phyloP scores from a whole-genome alignment of 1,139 yeast species.

The Yamadazyma atlantica region DNA sequence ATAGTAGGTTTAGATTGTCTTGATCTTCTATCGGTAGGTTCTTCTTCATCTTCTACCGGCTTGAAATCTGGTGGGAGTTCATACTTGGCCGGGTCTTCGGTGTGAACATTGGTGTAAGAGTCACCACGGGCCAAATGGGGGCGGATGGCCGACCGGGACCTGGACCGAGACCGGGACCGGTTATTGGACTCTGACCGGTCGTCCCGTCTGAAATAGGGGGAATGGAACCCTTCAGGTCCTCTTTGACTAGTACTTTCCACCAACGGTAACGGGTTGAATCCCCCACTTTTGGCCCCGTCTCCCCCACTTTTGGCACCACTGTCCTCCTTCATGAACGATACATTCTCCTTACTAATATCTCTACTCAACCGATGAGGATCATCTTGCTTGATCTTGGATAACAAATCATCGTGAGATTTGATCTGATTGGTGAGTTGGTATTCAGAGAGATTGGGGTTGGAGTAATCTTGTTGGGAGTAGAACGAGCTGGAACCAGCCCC shows the following conservation, averaged over 20 bases:
- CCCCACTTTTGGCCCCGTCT: neutral
- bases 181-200: slow-evolving; percentile 27
- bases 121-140: slow-evolving; percentile 71
- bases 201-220: slow-evolving; percentile 48
- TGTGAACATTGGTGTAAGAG: slow-evolving; percentile 52
- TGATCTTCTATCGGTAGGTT: slow-evolving; percentile 36
- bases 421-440: slow-evolving; percentile 46
- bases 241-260: slow-evolving; percentile 7
- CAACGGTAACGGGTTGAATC: slow-evolving; percentile 14
- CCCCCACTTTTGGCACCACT: neutral
- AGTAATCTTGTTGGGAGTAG: slow-evolving; percentile 30
- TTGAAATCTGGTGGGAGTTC: slow-evolving; percentile 46
- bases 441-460: slow-evolving; percentile 50
- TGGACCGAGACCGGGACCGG: slow-evolving; percentile 22
- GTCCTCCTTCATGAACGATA: slow-evolving; percentile 5
- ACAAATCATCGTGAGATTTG: slow-evolving; percentile 36
- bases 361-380: slow-evolving; percentile 41
- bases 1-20: slow-evolving; percentile 49
- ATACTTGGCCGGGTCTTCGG: slow-evolving; percentile 40
- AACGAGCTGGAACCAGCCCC: slow-evolving; percentile 10
- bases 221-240: slow-evolving; percentile 29
- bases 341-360: slow-evolving; percentile 11
- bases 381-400: slow-evolving; percentile 34
- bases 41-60: slow-evolving; percentile 19
- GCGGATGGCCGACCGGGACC: slow-evolving; percentile 31